Conservation (phyloP, 139 green algal genomes). For the Tetraselmis striata region DNA sequence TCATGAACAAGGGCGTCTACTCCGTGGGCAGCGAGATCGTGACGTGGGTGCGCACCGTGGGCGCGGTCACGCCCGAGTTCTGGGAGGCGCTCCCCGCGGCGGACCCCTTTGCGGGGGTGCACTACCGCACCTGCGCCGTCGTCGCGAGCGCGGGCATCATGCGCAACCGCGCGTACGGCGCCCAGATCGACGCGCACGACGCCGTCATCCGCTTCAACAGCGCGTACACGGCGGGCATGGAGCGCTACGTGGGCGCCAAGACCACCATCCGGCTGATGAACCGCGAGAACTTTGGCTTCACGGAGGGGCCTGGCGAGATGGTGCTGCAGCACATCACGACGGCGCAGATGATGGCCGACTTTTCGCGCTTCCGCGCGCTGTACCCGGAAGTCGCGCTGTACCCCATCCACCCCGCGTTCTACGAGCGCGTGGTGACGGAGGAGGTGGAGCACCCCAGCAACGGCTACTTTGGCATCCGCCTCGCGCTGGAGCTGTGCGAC, state of each 20-base stretch:
- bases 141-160: slow-evolving; percentile 17
- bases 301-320: slow-evolving; percentile 18
- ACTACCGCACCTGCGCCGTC: slow-evolving; percentile 18
- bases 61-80: neutral
- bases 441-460: slow-evolving; percentile 14
- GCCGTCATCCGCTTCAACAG: slow-evolving; percentile 22
- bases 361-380: neutral
- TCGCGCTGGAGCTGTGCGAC: slow-evolving; percentile 23
- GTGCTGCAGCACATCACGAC: slow-evolving; percentile 21
- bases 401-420: slow-evolving; percentile 13
- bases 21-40: neutral
- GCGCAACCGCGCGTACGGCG: slow-evolving; percentile 1
- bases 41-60: slow-evolving; percentile 3
- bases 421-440: slow-evolving; percentile 14
- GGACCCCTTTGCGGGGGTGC: neutral
- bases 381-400: neutral
- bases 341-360: slow-evolving; percentile 9
- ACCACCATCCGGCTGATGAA: slow-evolving; percentile 21
- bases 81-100: neutral
- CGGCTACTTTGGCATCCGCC: slow-evolving; percentile 21
- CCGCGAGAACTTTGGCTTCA: slow-evolving; percentile 17
- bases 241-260: slow-evolving; percentile 15
- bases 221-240: slow-evolving; percentile 10
- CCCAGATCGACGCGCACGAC: slow-evolving; percentile 21
- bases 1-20: neutral